phyloP scores from a whole-genome alignment of 768 basidiomycete species.

The Termitomyces sp. region DNA sequence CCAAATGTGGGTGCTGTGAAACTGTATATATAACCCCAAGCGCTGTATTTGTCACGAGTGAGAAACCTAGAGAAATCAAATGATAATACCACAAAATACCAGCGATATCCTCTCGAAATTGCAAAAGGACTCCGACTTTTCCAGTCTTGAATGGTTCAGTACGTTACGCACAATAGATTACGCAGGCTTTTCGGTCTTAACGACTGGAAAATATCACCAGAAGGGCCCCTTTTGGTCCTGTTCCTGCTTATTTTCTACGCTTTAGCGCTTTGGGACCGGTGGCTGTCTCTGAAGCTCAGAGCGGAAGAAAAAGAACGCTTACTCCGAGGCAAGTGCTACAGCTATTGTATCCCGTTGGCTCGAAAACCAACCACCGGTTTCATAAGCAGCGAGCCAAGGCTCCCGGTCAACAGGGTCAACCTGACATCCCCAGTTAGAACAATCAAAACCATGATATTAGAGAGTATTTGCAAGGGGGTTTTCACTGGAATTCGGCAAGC shows the following conservation, averaged over 20 bases:
- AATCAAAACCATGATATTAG: neutral
- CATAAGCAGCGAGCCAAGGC: neutral
- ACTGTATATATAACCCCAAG: neutral
- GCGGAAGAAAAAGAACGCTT: conserved; percentile 16
- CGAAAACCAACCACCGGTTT: neutral
- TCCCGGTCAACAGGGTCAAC: neutral
- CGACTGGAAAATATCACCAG: conserved; percentile 3
- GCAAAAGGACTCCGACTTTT: neutral
- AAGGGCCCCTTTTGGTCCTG: conserved; percentile 20
- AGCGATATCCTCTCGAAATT: neutral
- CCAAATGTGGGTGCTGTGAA: neutral
- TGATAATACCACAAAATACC: conserved; percentile 2
- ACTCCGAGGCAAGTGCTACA: neutral
- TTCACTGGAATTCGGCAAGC: too few relatives aligned
- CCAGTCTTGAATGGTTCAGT: neutral
- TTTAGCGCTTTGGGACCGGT: conserved; percentile 33
- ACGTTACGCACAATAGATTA: neutral
- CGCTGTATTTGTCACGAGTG: neutral
- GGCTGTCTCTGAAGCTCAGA: conserved; percentile 23
- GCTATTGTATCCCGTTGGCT: neutral
- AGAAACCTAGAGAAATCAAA: neutral
- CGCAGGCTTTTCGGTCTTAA: neutral
- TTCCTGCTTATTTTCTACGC: conserved; percentile 28
- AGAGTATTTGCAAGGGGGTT: too few relatives aligned
- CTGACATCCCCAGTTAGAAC: neutral